These are phyloP conservation scores for Globomyces sp. DNA, from an alignment of 371 early-diverging fungal species.

Conservation along the genomic window DNA sequence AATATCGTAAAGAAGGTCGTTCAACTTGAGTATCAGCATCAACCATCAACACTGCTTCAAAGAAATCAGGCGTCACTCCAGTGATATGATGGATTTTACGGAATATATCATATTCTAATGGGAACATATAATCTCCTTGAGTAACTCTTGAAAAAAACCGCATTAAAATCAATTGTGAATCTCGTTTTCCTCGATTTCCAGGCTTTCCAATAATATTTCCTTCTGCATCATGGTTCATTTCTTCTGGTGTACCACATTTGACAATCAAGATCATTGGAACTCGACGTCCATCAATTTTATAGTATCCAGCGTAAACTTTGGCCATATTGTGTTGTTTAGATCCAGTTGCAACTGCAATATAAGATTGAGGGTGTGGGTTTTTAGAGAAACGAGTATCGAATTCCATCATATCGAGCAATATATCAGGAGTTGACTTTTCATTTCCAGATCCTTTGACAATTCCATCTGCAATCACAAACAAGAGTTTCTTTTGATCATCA, in stretches of 20 bases:
- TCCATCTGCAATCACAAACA: conserved; percentile 41
- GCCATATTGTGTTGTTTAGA: conserved; percentile 91
- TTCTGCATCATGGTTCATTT: conserved; percentile 43
- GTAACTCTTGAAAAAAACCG: conserved; percentile 89
- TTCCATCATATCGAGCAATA: conserved; percentile 34
- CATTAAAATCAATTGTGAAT: conserved; percentile 99
- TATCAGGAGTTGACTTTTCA: conserved; percentile 32
- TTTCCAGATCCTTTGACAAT: conserved; percentile 35
- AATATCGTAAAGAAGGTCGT: conserved; percentile 80
- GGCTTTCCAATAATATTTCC: conserved; percentile 69
- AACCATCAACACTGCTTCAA: conserved; percentile 70
- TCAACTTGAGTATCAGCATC: conserved; percentile 94
- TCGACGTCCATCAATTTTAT: conserved; percentile 56
- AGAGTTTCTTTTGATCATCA: conserved; percentile 73
- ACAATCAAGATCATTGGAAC: conserved; percentile 89
- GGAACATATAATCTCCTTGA: conserved; percentile 89
- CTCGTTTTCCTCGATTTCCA: conserved; percentile 98
- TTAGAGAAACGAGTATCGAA: conserved; percentile 8
- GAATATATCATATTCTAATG: conserved; percentile 91
- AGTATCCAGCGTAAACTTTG: conserved; percentile 63
- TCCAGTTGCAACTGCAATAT: conserved; percentile 94
- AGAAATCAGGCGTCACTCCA: conserved; percentile 15
- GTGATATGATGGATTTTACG: conserved; percentile 69
- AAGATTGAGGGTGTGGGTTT: conserved; percentile 60
- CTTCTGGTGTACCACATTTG: conserved; percentile 87